phyloP scores from a whole-genome alignment of 176 grass and related monocot genomes.

The Zoysia japonica region DNA sequence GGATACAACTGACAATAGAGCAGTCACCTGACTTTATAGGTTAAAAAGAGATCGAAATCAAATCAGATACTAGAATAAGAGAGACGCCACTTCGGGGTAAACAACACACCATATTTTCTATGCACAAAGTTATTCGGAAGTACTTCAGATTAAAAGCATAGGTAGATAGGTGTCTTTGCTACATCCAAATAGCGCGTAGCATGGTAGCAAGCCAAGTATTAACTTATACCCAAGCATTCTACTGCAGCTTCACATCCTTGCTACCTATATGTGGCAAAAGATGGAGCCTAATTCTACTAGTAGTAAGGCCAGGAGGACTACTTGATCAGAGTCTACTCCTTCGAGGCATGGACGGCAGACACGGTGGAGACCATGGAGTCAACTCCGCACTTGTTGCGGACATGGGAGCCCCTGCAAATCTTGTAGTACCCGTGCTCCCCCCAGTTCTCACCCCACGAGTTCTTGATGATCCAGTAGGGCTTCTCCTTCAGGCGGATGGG shows the following conservation, averaged over 20 bases:
- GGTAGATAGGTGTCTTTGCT: constrained; percentile 6
- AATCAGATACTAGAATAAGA: background rate
- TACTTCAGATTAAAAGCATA: background rate
- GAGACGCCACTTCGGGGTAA: background rate
- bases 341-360: constrained; percentile 35
- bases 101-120: background rate
- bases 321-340: constrained; percentile 42
- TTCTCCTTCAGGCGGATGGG: constrained; percentile 90
- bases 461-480: constrained; percentile 94
- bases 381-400: constrained; percentile 69
- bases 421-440: constrained; percentile 86
- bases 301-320: background rate
- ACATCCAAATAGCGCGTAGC: constrained; percentile 54
- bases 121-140: constrained; percentile 42
- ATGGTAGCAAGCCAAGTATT: constrained; percentile 24
- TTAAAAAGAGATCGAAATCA: no score
- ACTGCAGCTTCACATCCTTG: constrained; percentile 45
- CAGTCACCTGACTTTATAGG: no score
- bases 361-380: constrained; percentile 86
- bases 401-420: constrained; percentile 80
- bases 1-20: no score
- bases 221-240: constrained; percentile 30
- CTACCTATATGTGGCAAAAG: constrained; percentile 32
- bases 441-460: constrained; percentile 87
- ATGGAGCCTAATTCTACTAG: constrained; percentile 38